Conservation (phyloP, 805 yeast species). For the Kodamaea restingae region DNA sequence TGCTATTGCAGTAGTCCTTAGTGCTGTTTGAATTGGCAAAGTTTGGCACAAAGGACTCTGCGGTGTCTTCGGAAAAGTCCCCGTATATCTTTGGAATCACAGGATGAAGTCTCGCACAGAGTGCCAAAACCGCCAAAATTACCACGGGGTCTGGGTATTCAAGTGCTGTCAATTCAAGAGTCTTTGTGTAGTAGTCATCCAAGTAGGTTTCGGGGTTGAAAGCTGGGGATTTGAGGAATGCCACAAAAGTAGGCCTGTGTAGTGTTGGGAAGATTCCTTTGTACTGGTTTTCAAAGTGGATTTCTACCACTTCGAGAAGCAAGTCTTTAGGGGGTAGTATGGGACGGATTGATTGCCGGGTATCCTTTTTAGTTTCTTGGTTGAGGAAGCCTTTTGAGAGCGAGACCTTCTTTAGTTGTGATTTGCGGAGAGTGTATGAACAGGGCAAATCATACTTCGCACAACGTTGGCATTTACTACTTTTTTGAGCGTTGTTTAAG, state of each 20-base stretch:
- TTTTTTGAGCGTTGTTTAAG: constrained; percentile 8
- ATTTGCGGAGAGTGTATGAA: constrained; percentile 18
- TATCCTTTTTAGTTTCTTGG: neutral
- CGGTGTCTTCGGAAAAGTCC: constrained; percentile 24
- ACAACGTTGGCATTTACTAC: constrained; percentile 18
- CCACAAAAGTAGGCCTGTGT: constrained; percentile 20
- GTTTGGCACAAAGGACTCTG: constrained; percentile 24
- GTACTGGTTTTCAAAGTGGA: constrained; percentile 24
- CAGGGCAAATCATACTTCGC: constrained; percentile 15
- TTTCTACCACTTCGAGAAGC: constrained; percentile 18
- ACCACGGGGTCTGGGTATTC: constrained; percentile 27
- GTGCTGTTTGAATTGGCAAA: constrained; percentile 2
- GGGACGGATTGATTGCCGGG: neutral
- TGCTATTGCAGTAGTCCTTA: constrained; percentile 2
- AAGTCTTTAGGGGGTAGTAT: constrained; percentile 17
- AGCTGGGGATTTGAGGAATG: constrained; percentile 16
- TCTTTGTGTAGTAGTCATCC: constrained; percentile 13
- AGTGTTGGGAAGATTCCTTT: constrained; percentile 23
- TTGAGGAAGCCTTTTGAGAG: constrained; percentile 1
- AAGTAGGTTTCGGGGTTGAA: constrained; percentile 20
- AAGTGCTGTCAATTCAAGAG: constrained; percentile 11
- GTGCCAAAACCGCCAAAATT: constrained; percentile 31
- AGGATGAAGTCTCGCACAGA: constrained; percentile 34
- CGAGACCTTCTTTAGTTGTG: constrained; percentile 16
- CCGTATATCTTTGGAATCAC: constrained; percentile 29